Base-by-base conservation (phyloP, 2,329 filamentous ascomycete genomes). In the Paracoccidioides brasiliensis region DNA sequence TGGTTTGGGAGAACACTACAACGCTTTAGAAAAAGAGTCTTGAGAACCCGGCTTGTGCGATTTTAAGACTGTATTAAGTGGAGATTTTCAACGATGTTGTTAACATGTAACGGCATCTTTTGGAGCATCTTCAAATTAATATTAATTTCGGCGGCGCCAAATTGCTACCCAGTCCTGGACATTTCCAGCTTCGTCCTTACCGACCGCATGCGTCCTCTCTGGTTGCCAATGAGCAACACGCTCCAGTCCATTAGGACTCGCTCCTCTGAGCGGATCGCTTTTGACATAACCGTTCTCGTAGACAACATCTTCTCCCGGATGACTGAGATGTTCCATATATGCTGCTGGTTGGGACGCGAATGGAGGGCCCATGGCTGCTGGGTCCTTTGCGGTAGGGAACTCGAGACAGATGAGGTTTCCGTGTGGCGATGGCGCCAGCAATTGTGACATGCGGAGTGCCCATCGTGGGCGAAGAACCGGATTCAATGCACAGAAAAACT, bases 1-100 rank as follows among this genome's bases (percentile, higher is more conserved):
- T 70, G 91, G 91, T 1, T 75, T 98, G 52, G 93, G 93, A 10
- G 93, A 97, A 74, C 93, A 98, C 73, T 98, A 98, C 72, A 98
- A 98, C 69, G 95, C 90, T 54, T 72, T 98, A 67, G 71, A 81
- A 62, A 80, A 76, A 65, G 67, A 67, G 51, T 56, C 60, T 40
- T 68, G 63, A 63, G 54, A 48, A 55, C 41, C 28, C n/a, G 35
- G 41, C 22, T 22, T 35, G n/a, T n/a, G 10, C 28, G 33, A 32
- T 41, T 52, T 52, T 15, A 14, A 42, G 28, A 35, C 15, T 30
- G 30, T 40, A n/a, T 5, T 28, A 4, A 51, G 35, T 4, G 35
- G 12, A 41, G 5, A 8, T 30, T n/a, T 38, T 33, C 22, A 38
- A 50, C 9, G 38, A 22, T 33, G 46, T 6, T 7, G 14, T 46